Base-by-base conservation (phyloP, 2,329 filamentous ascomycete species). In the Penicillium verrucosum region DNA sequence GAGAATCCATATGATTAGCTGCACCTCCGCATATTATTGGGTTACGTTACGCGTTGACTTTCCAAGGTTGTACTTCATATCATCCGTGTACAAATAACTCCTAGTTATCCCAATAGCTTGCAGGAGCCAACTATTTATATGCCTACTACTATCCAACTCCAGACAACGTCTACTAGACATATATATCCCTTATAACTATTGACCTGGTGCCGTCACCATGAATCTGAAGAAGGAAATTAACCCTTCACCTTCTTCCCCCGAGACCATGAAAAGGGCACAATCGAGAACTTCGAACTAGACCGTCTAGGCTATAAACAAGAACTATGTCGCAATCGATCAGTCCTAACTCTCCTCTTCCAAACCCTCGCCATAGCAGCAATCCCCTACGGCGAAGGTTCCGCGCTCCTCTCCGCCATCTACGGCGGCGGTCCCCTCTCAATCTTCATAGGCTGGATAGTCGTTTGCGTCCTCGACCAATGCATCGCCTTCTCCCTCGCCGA, bases 331-430 rank as follows among this genome's bases (percentile, higher is more conserved):
- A 87, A 86, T 60, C 78, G 85, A 32, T 85, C 83, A 0, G 78
- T 86, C 64, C 77, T 81, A 60, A 85, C 83, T 0, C 73, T 87
- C 1, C 75, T 86, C 12, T 87, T 86, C 67, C 83, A 86, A 68
- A 81, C 81, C 0, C 73, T 86, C 8, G 82, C 83, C 23, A 85
- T 86, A 30, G 82, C 83, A 30, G 83, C 83, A 21, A 82, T 85
- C 45, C 83, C 81, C 5, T 85, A 80, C 58, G 83, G 81, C 7
- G 75, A 77, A 56, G 75, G 75, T 8, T 64, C 67, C 9, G 65
- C 74, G 6, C 60, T 78, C 9, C 67, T 77, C 50, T 75, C 66
- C 29, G 76, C 77, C 48, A 77, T 78, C 58, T 76, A 76, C 46
- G 75, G 73, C 42, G 75, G 74, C 9, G 82, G 82, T 0, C 82